Evolutionary conservation across 306 rosid species (phyloP), one percentile per base, ranked within the genome.

Genomic region (Casuarina cunninghamiana): DNA sequence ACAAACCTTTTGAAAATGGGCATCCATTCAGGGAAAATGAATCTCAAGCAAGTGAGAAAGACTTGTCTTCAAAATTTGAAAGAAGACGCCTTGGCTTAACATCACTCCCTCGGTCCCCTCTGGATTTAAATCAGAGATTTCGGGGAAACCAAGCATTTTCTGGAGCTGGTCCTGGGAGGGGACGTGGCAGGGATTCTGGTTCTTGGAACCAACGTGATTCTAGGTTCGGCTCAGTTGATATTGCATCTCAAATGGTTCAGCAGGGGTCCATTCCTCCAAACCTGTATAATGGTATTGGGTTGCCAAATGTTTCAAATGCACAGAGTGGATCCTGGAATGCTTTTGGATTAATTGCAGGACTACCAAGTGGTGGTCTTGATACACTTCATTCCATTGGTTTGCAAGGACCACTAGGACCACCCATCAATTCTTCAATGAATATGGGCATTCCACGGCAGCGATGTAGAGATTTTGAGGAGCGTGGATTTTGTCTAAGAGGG

Each of bases 401-500:
- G 85, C 99, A 87, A 73, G 98, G 94, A 79, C 73, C 93, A 2
- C 93, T 96, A 44, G 86, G 97, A 82, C 96, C 89, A 73, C 91
- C 97, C 60, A 90, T 96, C 69, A 93, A 86, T 82, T 84, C 97
- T 78, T 81, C 98, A 51, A 81, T 96, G 79, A 96, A 82, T 83
- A 86, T 88, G 77, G 93, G 89, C 53, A 86, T 96, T 68, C 90
- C 94, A 78, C 97, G 84, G 54, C 99, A 88, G 80, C 79, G 99
- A 81, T 96, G 99, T 81, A 90, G 99, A 90, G 99, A 96, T 80
- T 96, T 96, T 83, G 99, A 96, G 96, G 99, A 96, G 85, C 98
- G 97, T 69, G 99, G 99, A 58, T 96, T 90, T 85, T 96, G 99
- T 84, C 89, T 96, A 35, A 90, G 99, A 90, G 99, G 99, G 80